Conservation (phyloP, 148 eudicot species). For the Fagopyrum tataricum region DNA sequence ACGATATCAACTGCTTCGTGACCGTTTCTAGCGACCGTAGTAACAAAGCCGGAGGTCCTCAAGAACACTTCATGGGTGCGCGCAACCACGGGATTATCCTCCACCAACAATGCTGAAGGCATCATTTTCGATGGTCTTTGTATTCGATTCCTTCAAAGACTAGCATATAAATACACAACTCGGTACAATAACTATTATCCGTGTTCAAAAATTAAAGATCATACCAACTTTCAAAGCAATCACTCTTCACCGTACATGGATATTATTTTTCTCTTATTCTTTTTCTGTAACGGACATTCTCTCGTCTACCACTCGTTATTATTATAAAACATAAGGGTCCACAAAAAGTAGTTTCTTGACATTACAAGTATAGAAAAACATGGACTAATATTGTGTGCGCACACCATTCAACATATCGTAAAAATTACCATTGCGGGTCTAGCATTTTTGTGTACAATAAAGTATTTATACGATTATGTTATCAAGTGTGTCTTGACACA, state of each 20-base stretch:
- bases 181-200: not conserved
- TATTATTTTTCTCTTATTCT: not conserved
- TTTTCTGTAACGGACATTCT: not conserved
- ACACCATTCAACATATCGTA: too few relatives aligned
- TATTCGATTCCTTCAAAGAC: not conserved
- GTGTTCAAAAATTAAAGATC: not conserved
- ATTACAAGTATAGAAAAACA: too few relatives aligned
- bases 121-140: not conserved
- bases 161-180: not conserved
- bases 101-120: not conserved
- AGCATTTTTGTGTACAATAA: too few relatives aligned
- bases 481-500: too few relatives aligned
- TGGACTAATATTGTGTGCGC: too few relatives aligned
- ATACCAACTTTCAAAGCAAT: not conserved
- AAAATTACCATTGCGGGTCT: too few relatives aligned
- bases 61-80: not conserved
- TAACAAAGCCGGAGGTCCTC: not conserved
- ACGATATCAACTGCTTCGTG: not conserved
- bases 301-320: too few relatives aligned
- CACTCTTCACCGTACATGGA: not conserved
- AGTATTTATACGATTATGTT: too few relatives aligned
- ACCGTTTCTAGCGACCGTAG: not conserved
- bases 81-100: not conserved
- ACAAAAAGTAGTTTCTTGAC: too few relatives aligned
- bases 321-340: too few relatives aligned